Evolutionary conservation across 352 stramenopile genomes (phyloP).

Genomic region (Phytophthora constricta): DNA sequence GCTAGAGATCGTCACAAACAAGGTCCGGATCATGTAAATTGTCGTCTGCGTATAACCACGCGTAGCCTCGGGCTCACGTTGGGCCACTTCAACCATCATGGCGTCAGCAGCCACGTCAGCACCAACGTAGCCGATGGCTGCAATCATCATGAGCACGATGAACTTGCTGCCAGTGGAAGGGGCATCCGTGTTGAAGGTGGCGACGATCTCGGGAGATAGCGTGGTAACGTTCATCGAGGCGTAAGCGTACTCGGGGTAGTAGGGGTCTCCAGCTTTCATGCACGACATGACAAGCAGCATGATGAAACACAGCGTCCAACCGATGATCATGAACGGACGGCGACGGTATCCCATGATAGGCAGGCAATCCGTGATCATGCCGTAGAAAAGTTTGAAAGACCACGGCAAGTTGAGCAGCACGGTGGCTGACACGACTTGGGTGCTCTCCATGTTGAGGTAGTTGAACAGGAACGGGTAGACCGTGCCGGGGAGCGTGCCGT

Average conservation of each 20-base stretch:
- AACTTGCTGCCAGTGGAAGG: constrained; percentile 46
- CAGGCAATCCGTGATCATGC: constrained; percentile 53
- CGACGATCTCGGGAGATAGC: constrained; percentile 30
- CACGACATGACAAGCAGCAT: constrained; percentile 56
- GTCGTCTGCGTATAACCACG: constrained; percentile 42
- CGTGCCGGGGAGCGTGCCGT: constrained; percentile 44
- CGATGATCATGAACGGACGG: constrained; percentile 61
- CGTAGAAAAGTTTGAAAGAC: constrained; percentile 64
- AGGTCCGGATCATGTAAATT: constrained; percentile 46
- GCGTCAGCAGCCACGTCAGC: constrained; percentile 52
- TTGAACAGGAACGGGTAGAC: constrained; percentile 55
- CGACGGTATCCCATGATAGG: constrained; percentile 58
- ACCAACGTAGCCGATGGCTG: constrained; percentile 48
- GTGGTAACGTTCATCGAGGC: constrained; percentile 26
- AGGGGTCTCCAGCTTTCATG: constrained; percentile 42
- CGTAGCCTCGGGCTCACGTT: constrained; percentile 40
- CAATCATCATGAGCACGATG: constrained; percentile 59
- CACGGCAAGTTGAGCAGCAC: constrained; percentile 52
- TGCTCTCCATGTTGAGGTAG: constrained; percentile 57
- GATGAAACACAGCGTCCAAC: constrained; percentile 45
- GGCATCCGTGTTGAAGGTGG: constrained; percentile 40
- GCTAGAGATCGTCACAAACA: constrained; percentile 50
- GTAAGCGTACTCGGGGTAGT: constrained; percentile 47
- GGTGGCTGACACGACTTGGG: constrained; percentile 43
- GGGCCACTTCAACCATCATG: constrained; percentile 51